Evolutionary conservation across 2,329 filamentous ascomycete species (phyloP).

Genomic region (Cladosporium sp.): DNA sequence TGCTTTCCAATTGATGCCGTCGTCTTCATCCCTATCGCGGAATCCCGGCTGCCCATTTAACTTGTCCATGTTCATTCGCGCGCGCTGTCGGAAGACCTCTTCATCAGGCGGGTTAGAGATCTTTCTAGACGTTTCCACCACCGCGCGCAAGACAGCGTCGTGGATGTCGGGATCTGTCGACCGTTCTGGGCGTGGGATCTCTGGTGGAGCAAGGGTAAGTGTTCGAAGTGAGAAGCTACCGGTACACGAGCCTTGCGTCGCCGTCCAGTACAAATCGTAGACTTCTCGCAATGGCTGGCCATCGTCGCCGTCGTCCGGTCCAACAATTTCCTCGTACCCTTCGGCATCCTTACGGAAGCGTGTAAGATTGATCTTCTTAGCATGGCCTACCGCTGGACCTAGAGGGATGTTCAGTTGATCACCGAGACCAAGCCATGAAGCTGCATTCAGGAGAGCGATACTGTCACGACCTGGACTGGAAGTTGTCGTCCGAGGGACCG

Average conservation of each 20-base stretch:
- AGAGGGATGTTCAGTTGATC: slow-evolving; percentile 34
- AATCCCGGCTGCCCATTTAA: not conserved
- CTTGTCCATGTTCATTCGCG: not conserved
- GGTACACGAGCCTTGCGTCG: slow-evolving; percentile 34
- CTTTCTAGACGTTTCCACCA: slow-evolving; percentile 11
- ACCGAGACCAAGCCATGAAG: slow-evolving; percentile 39
- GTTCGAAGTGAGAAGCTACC: slow-evolving; percentile 43
- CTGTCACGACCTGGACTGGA: slow-evolving; percentile 30
- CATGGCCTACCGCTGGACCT: slow-evolving; percentile 28
- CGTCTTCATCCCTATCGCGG: slow-evolving; percentile 11
- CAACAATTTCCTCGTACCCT: slow-evolving; percentile 31
- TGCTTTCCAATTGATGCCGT: slow-evolving; percentile 29
- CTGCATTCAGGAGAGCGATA: slow-evolving; percentile 37
- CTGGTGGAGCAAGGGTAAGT: slow-evolving; percentile 22
- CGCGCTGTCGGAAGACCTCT: not conserved
- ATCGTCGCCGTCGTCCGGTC: slow-evolving; percentile 13
- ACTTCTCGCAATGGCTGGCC: slow-evolving; percentile 37
- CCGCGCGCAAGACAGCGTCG: slow-evolving; percentile 1
- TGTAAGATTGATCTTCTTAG: slow-evolving; percentile 38
- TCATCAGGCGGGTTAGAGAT: slow-evolving; percentile 2
- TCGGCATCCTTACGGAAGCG: slow-evolving; percentile 36
- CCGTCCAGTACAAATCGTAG: slow-evolving; percentile 43
- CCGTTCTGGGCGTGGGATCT: not conserved
- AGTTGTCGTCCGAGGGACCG: slow-evolving; percentile 32
- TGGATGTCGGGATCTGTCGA: slow-evolving; percentile 5